These are phyloP conservation scores for Eutrema japonicum DNA, from an alignment of 345 rosid species.

Conservation along the genomic window DNA sequence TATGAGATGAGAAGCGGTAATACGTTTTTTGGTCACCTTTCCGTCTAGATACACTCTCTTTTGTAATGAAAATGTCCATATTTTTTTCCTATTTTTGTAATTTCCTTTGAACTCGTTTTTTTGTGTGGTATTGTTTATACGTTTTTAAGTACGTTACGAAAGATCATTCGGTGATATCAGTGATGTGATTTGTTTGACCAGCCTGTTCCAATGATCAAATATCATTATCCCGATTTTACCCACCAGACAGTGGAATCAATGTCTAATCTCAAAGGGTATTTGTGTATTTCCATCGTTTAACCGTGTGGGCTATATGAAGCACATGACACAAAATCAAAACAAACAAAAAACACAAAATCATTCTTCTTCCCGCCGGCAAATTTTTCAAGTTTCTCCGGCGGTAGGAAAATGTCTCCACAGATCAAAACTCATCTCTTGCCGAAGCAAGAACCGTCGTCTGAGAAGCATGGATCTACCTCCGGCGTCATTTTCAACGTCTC, in stretches of 20 bases:
- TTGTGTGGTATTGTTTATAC: neutral
- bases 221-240: conserved; percentile 8
- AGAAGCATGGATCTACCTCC: conserved; percentile 50
- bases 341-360: neutral
- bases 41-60: conserved; percentile 31
- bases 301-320: conserved; percentile 37
- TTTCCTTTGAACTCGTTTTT: conserved; percentile 1
- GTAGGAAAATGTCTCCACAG: conserved; percentile 55
- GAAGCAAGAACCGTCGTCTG: conserved; percentile 30
- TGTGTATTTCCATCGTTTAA: neutral
- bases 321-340: neutral
- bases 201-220: conserved; percentile 34
- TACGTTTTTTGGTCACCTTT: conserved; percentile 22
- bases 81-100: neutral
- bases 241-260: neutral
- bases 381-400: conserved; percentile 32
- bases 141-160: conserved; percentile 30
- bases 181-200: conserved; percentile 21
- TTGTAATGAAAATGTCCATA: neutral
- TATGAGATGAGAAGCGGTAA: neutral
- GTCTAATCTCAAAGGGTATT: neutral
- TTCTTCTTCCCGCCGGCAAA: conserved; percentile 40
- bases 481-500: conserved; percentile 92
- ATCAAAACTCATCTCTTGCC: conserved; percentile 58
- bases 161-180: conserved; percentile 20